phyloP scores from a whole-genome alignment of 352 stramenopile species.

The Globisporangium megalacanthum region DNA sequence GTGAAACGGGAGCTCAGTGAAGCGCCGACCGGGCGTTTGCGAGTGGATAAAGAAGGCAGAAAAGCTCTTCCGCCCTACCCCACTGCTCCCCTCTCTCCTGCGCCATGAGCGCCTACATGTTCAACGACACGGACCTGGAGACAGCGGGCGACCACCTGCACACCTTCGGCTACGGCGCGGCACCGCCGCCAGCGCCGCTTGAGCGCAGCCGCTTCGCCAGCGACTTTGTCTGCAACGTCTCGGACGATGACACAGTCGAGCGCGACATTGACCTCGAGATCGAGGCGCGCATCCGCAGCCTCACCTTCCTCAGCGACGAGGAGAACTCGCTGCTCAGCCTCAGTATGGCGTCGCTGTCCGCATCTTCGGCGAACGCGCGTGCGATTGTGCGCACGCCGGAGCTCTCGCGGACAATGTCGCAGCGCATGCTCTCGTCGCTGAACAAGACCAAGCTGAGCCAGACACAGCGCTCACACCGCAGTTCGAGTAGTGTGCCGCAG shows the following conservation, averaged over 20 bases:
- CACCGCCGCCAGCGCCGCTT: conserved; percentile 3
- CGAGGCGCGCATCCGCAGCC: conserved; percentile 40
- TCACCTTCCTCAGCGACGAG: conserved; percentile 19
- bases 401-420: conserved; percentile 37
- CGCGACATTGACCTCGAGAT: conserved; percentile 73
- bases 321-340: conserved; percentile 8
- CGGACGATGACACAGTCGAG: conserved; percentile 58
- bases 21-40: background rate
- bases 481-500: conserved; percentile 1
- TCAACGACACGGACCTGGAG: conserved; percentile 1
- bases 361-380: background rate
- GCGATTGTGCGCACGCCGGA: conserved; percentile 4
- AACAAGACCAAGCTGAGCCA: conserved; percentile 31
- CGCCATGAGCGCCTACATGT: conserved; percentile 18
- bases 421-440: conserved; percentile 56
- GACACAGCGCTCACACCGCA: conserved; percentile 6
- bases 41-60: no score
- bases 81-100: background rate
- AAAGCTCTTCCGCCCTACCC: background rate
- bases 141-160: background rate
- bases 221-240: conserved; percentile 45
- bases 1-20: background rate
- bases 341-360: conserved; percentile 1
- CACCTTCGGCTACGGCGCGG: background rate
- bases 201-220: conserved; percentile 6